Conservation (phyloP, 2,329 filamentous ascomycete species). For the Balansia obtecta region DNA sequence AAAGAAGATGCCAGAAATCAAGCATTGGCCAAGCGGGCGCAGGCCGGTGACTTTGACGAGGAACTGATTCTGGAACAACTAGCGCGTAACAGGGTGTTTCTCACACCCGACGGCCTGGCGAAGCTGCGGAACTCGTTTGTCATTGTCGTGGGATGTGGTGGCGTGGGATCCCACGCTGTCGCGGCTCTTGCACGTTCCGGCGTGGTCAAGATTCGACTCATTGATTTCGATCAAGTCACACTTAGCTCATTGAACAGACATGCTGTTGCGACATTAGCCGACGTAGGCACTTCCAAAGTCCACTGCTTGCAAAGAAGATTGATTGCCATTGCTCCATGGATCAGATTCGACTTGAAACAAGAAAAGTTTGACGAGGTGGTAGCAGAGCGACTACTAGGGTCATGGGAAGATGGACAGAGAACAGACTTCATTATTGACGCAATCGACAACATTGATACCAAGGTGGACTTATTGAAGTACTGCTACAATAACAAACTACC, state of each 20-base stretch:
- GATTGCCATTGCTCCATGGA: slow-evolving; percentile 84
- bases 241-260: slow-evolving; percentile 92
- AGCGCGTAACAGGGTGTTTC: slow-evolving; percentile 82
- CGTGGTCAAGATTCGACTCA: slow-evolving; percentile 72
- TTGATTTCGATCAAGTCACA: slow-evolving; percentile 97
- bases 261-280: slow-evolving; percentile 82
- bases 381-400: slow-evolving; percentile 53
- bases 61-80: slow-evolving; percentile 91
- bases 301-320: slow-evolving; percentile 68
- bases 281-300: slow-evolving; percentile 89
- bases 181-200: slow-evolving; percentile 81
- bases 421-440: slow-evolving; percentile 92
- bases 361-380: slow-evolving; percentile 65
- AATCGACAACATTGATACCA: slow-evolving; percentile 97
- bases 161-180: slow-evolving; percentile 85
- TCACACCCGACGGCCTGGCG: slow-evolving; percentile 66
- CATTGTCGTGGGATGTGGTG: slow-evolving; percentile 83
- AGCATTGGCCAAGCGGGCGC: slow-evolving; percentile 45
- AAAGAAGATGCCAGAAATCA: slow-evolving; percentile 50
- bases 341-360: slow-evolving; percentile 72
- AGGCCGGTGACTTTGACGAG: slow-evolving; percentile 52
- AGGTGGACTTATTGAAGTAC: slow-evolving; percentile 80
- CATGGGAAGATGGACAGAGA: slow-evolving; percentile 49
- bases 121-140: slow-evolving; percentile 75
- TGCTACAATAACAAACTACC: slow-evolving; percentile 66